phyloP scores from a whole-genome alignment of 2,329 filamentous ascomycete species.

The Fusarium tricinctum region DNA sequence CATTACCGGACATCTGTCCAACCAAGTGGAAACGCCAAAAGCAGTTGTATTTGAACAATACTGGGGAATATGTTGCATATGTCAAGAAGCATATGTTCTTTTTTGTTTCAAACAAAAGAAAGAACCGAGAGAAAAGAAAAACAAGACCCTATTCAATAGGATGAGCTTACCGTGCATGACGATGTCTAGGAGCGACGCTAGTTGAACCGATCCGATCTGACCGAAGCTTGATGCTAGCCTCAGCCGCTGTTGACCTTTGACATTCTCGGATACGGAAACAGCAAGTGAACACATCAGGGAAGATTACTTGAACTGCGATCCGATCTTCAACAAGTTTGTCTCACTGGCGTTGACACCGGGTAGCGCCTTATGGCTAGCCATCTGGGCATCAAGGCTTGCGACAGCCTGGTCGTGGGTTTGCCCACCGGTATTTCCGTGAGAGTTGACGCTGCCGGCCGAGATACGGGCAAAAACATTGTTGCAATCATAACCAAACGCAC shows the following conservation, averaged over 20 bases:
- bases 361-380: conserved; percentile 6
- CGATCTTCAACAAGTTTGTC: conserved; percentile 2
- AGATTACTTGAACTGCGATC: conserved; percentile 16
- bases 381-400: conserved; percentile 11
- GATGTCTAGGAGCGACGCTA: background rate
- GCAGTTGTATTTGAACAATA: background rate
- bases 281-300: background rate
- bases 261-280: background rate
- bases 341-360: background rate
- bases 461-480: conserved; percentile 23
- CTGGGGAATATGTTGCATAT: background rate
- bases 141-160: background rate
- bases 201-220: background rate
- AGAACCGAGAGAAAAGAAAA: background rate
- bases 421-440: background rate
- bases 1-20: background rate
- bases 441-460: background rate
- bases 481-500: background rate
- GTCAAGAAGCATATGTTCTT: background rate
- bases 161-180: background rate
- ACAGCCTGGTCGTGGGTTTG: background rate
- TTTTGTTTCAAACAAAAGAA: background rate
- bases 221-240: background rate
- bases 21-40: background rate
- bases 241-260: background rate